Evolutionary conservation across 2,329 filamentous ascomycete genomes (phyloP).

Genomic region (Epichloe elymi): DNA sequence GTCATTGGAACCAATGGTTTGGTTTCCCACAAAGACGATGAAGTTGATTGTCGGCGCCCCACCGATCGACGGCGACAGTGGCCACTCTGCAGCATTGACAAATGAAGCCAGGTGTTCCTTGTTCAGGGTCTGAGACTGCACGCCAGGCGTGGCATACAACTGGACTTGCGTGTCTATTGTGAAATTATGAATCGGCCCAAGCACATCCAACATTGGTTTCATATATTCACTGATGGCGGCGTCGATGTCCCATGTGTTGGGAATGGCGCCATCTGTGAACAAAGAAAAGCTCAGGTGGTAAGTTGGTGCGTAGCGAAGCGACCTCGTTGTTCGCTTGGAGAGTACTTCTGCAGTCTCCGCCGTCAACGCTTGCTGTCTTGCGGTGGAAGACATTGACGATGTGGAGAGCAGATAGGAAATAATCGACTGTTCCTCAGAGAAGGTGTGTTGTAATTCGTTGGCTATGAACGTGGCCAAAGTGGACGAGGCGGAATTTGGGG

Average conservation of each 20-base stretch:
- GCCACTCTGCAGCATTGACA: conserved; percentile 97
- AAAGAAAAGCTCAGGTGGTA: conserved; percentile 95
- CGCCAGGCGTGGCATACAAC: conserved; percentile 67
- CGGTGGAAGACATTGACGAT: conserved; percentile 37
- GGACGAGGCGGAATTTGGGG: conserved; percentile 56
- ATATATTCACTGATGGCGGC: conserved; percentile 69
- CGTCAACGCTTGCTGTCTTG: conserved; percentile 30
- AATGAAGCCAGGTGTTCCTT: conserved; percentile 87
- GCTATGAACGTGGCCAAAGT: conserved; percentile 66
- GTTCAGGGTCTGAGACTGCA: conserved; percentile 50
- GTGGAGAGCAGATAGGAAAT: conserved; percentile 61
- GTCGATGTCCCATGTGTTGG: conserved; percentile 87
- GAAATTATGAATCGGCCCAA: conserved; percentile 81
- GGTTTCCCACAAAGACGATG: conserved; percentile 74
- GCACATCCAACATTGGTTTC: conserved; percentile 63
- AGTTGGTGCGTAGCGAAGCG: conserved; percentile 81
- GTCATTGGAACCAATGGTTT: conserved; percentile 45
- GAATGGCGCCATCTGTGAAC: conserved; percentile 65
- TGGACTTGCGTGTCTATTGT: conserved; percentile 95
- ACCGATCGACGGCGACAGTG: conserved; percentile 84
- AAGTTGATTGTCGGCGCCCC: conserved; percentile 92
- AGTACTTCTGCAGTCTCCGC: conserved; percentile 42
- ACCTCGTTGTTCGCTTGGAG: conserved; percentile 63
- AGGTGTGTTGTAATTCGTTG: conserved; percentile 61
- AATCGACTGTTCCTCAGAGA: conserved; percentile 78